Evolutionary conservation across 2,329 filamentous ascomycete species (phyloP).

Genomic region (Raffaelea arxii): DNA sequence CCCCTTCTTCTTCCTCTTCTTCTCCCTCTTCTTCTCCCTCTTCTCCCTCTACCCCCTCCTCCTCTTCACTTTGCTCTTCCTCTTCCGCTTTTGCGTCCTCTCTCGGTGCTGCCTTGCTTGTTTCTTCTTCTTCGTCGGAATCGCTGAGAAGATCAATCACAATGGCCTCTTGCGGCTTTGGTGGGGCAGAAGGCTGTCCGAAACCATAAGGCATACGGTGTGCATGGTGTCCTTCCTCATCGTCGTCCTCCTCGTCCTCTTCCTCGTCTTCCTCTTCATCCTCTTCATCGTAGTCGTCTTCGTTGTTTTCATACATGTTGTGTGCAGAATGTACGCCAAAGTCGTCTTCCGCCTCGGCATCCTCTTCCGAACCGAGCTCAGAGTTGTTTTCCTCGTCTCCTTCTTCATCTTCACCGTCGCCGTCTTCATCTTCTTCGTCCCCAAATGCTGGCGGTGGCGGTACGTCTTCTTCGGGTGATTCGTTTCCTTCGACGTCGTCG

Average conservation of each 20-base stretch:
- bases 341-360: not conserved
- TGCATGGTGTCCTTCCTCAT: not conserved
- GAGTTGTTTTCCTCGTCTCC: not conserved
- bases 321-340: no score
- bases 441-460: constrained; percentile 8
- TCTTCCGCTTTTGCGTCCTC: no score
- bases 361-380: not conserved
- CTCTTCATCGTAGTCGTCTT: constrained; percentile 5
- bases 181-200: not conserved
- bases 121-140: constrained; percentile 25
- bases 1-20: constrained; percentile 1
- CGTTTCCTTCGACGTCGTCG: constrained; percentile 15
- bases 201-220: not conserved
- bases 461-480: not conserved
- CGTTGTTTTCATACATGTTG: not conserved
- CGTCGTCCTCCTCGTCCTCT: not conserved
- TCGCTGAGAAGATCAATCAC: constrained; percentile 38
- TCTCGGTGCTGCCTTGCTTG: not conserved
- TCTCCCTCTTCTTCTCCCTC: constrained; percentile 2
- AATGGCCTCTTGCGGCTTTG: constrained; percentile 19
- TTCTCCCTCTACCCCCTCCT: not conserved
- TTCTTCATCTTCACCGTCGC: constrained; percentile 9
- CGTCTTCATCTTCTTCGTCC: constrained; percentile 11
- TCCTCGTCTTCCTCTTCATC: not conserved
- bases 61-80: not conserved